Percentiles rank a stretch among this genome's conserved stretches.
phyloP scores from a whole-genome alignment of 495 filamentous ascomycete genomes.

The Penicillium tannophilum region DNA sequence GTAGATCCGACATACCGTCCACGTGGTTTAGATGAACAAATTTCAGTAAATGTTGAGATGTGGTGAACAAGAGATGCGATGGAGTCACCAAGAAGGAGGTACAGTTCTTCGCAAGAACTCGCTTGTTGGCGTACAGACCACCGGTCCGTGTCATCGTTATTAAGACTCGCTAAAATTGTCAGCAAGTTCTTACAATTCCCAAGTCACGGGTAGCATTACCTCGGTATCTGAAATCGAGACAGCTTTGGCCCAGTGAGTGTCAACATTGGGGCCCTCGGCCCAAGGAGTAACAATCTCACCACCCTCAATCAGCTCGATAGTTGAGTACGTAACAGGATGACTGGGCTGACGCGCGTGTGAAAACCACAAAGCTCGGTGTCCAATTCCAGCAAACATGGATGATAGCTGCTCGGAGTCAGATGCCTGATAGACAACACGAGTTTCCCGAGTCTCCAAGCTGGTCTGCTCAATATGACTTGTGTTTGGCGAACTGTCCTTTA shows the following conservation, averaged over 20 bases:
- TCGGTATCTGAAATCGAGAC: conserved; percentile 43
- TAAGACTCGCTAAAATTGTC: conserved; percentile 37
- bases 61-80: conserved; percentile 88
- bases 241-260: conserved; percentile 45
- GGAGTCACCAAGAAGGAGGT: conserved; percentile 85
- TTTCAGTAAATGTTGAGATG: conserved; percentile 86
- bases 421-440: conserved; percentile 34
- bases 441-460: conserved; percentile 39
- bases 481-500: conserved; percentile 38
- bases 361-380: conserved; percentile 46
- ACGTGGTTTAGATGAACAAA: conserved; percentile 78
- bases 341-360: conserved; percentile 33
- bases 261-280: conserved; percentile 35
- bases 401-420: conserved; percentile 39
- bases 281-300: conserved; percentile 30
- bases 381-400: conserved; percentile 42
- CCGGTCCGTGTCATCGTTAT: conserved; percentile 68
- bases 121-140: conserved; percentile 74
- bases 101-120: conserved; percentile 75
- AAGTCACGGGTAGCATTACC: conserved; percentile 23
- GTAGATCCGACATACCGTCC: conserved; percentile 55
- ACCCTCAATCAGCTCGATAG: conserved; percentile 19
- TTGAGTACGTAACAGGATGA: conserved; percentile 36
- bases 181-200: conserved; percentile 9
- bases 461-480: conserved; percentile 41